Evolutionary conservation across 352 stramenopile species (phyloP).

Genomic region (Globisporangium orthogonon): DNA sequence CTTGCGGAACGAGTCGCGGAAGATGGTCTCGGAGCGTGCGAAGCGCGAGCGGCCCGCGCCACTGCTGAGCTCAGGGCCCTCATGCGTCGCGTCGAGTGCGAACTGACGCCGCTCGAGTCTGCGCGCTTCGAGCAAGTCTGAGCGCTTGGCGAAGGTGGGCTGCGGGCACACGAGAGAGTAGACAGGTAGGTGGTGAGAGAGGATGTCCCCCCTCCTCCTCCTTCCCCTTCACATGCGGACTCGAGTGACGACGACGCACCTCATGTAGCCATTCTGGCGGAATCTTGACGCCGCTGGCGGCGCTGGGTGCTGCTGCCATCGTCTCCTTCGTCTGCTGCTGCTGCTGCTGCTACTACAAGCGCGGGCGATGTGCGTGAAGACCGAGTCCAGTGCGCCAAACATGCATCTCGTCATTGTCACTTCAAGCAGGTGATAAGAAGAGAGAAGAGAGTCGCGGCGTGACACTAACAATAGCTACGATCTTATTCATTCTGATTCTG

Average conservation of each 20-base stretch:
- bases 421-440: too few relatives aligned
- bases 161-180: constrained; percentile 1
- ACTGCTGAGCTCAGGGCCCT: not conserved
- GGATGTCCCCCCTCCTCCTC: too few relatives aligned
- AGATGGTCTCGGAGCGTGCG: constrained; percentile 34
- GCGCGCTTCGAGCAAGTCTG: constrained; percentile 37
- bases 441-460: too few relatives aligned
- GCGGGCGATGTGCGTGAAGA: not conserved
- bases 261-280: constrained; percentile 46
- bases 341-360: not conserved
- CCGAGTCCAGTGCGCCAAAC: too few relatives aligned
- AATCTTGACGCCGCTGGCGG: constrained; percentile 26
- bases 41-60: constrained; percentile 21
- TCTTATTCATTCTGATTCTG: not conserved
- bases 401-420: too few relatives aligned
- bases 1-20: constrained; percentile 39
- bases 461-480: not conserved
- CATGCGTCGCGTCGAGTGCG: constrained; percentile 11
- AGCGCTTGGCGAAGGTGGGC: constrained; percentile 37
- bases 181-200: not conserved
- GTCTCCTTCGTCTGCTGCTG: not conserved
- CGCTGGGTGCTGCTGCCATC: constrained; percentile 1
- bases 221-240: too few relatives aligned
- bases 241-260: constrained; percentile 10
- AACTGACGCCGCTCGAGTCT: constrained; percentile 32